phyloP scores from a whole-genome alignment of 345 rosid species.

The Salix purpurea region DNA sequence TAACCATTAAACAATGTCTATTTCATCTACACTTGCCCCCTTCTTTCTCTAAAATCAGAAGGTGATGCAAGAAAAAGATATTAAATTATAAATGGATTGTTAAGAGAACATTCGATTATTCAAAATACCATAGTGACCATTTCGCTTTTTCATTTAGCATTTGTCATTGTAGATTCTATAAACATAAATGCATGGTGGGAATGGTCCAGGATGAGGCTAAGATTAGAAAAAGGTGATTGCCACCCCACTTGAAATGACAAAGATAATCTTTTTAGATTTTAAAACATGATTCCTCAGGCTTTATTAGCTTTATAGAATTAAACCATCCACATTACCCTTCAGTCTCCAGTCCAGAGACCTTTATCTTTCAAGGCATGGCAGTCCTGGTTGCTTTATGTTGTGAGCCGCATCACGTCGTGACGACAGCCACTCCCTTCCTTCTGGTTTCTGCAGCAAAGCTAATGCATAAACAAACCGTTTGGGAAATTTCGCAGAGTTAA shows the following conservation, averaged over 20 bases:
- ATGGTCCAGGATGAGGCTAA: constrained; percentile 5
- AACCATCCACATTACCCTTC: not conserved
- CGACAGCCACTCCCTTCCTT: constrained; percentile 10
- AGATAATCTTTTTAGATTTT: constrained; percentile 16
- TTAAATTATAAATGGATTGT: too few relatives aligned
- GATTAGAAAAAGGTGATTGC: constrained; percentile 6
- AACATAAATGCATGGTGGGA: not conserved
- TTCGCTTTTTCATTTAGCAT: too few relatives aligned
- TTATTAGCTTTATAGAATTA: not conserved
- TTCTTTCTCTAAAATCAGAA: too few relatives aligned
- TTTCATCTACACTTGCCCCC: too few relatives aligned
- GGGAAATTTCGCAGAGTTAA: constrained; percentile 13
- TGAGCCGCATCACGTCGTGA: not conserved
- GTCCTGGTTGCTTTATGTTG: not conserved
- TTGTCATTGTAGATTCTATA: too few relatives aligned
- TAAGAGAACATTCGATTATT: too few relatives aligned
- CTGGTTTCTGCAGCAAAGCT: constrained; percentile 6
- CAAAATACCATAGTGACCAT: too few relatives aligned
- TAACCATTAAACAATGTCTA: too few relatives aligned
- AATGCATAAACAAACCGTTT: not conserved
- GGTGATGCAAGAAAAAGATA: too few relatives aligned
- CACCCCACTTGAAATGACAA: constrained; percentile 26
- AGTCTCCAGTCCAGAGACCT: not conserved
- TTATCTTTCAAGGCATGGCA: too few relatives aligned
- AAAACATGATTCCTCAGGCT: constrained; percentile 3